Percentiles rank a stretch among this genome's conserved stretches.
Conservation (phyloP, 768 basidiomycete species). For the Tylopilus sp. region DNA sequence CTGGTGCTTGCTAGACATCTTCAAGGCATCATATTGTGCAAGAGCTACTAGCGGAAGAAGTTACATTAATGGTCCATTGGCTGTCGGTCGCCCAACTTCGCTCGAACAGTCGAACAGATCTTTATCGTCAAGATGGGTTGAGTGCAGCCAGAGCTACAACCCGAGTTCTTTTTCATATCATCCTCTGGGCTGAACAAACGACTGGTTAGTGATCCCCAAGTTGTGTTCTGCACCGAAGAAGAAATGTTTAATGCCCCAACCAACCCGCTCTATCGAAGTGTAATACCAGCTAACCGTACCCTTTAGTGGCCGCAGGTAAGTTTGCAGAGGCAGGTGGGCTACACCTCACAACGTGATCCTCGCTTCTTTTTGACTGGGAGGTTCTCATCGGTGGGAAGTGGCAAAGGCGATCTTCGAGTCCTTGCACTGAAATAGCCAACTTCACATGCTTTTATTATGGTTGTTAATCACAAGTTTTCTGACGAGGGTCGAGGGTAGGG, state of each 20-base stretch:
- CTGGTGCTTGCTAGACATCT: constrained; percentile 16
- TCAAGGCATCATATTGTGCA: constrained; percentile 48
- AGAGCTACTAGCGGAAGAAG: constrained; percentile 50
- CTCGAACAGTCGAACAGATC: no score
- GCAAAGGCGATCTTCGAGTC: constrained; percentile 68
- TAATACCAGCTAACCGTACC: constrained; percentile 37
- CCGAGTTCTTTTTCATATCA: constrained; percentile 50
- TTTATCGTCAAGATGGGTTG: constrained; percentile 36
- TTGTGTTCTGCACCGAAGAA: constrained; percentile 47
- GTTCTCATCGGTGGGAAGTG: constrained; percentile 61
- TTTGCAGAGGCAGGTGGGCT: constrained; percentile 65
- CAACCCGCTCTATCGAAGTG: constrained; percentile 62
- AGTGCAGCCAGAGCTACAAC: constrained; percentile 44
- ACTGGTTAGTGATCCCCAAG: constrained; percentile 61
- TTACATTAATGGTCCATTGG: constrained; percentile 61
- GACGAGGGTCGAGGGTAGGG: no score
- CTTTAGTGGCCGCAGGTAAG: constrained; percentile 58
- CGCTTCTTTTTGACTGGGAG: constrained; percentile 38
- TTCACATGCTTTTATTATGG: background rate
- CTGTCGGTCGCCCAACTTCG: constrained; percentile 39
- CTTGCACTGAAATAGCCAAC: constrained; percentile 37
- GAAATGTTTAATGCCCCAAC: constrained; percentile 53
- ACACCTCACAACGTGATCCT: constrained; percentile 56
- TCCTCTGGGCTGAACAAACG: no score
- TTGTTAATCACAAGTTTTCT: background rate